Conservation (phyloP, 73 alveolate species). For the Stentor coeruleus region DNA sequence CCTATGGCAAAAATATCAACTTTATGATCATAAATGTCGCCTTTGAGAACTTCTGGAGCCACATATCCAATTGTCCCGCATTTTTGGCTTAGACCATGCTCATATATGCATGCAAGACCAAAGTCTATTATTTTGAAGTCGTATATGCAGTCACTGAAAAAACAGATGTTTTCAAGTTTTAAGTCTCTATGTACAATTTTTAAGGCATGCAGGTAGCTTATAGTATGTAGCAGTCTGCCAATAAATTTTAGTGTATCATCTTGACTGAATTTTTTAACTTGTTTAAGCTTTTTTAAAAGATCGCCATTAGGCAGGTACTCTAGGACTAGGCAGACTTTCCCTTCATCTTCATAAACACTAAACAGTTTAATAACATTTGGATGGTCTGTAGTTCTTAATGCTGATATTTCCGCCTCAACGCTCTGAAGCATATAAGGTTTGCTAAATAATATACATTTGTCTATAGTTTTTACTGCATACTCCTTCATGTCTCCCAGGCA, state of each 20-base stretch:
- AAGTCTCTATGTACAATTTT: conserved; percentile 34
- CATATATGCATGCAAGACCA: conserved; percentile 28
- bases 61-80: conserved; percentile 25
- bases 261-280: background rate
- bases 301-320: conserved; percentile 29
- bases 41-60: conserved; percentile 16
- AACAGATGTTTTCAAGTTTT: conserved; percentile 33
- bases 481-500: background rate
- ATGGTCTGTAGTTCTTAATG: conserved; percentile 19
- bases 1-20: conserved; percentile 1
- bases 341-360: conserved; percentile 41
- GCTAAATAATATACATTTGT: background rate
- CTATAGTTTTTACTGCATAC: background rate
- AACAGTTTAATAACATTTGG: conserved; percentile 41
- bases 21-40: background rate
- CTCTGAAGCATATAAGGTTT: background rate
- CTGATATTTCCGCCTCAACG: background rate
- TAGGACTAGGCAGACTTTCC: conserved; percentile 28
- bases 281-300: background rate
- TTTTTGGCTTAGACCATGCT: background rate
- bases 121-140: conserved; percentile 34
- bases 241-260: background rate
- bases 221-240: background rate
- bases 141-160: background rate
- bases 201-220: conserved; percentile 15